Evolutionary conservation across 306 rosid genomes (phyloP), one percentile per base, ranked within the genome.

Genomic region (Bauhinia variegata): DNA sequence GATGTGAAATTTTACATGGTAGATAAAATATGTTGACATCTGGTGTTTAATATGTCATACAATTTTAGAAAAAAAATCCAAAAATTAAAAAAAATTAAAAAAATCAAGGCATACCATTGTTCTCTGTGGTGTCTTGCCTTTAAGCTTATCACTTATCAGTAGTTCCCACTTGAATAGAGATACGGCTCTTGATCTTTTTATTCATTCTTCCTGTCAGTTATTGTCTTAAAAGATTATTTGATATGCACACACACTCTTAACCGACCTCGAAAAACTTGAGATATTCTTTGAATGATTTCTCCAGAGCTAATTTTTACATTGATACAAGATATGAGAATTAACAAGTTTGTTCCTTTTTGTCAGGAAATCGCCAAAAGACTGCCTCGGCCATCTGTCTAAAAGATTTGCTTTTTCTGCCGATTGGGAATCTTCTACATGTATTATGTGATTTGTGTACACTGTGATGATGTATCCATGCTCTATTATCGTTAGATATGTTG

Each of bases 301-400:
- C 41, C 41, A 36, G 5, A 5, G 41, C 41, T 36, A 36, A 6
- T 30, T 52, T 11, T n/a, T n/a, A 60, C n/a, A 19, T 32, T 60
- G 23, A 14, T 23, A n/a, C 13, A 31, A 18, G 2, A 12, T 33
- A 34, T 14, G 38, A 31, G 17, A 44, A 70, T 8, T 60, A 36
- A 67, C 9, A 12, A 6, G 12, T 14, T 15, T 2, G 28, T 31
- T 15, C 17, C 66, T 23, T 76, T 76, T 54, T 16, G 56, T 41
- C 82, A 85, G 89, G 89, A 81, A 70, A 81, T 85, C 15, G 86
- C 84, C 2, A 85, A 81, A 74, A 82, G 82, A 18, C 67, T 85
- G 56, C 84, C 86, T 47, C 86, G 86, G 7, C 84, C 86, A 0
- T 58, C 80, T 31, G 41, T 36, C 41, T 36, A 36, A 8, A 11